Evolutionary conservation across 805 yeast species (phyloP), one percentile per base, ranked within the genome.

Genomic region (Naumovozyma baii): DNA sequence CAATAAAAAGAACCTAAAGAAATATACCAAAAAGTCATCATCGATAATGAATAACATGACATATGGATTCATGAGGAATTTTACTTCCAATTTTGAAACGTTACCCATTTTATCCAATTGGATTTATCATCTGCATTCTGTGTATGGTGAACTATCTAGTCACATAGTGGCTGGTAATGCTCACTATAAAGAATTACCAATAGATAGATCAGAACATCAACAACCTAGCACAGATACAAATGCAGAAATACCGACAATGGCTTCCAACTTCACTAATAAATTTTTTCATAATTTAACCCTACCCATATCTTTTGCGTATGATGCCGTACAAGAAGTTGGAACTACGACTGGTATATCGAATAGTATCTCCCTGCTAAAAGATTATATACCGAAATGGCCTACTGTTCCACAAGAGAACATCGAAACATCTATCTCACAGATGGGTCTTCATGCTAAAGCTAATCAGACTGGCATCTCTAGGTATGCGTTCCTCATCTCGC

Each of bases 271-370:
- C 17, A 35, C 49, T 1, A 48, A 46, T 33, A 51, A 45, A n/a
- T 16, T 60, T 13, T 35, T 55, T 18, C 60, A 57, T 38, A 60
- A 60, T 37, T 33, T 60, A 20, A 45, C 60, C 3, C 41, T 59
- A 15, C 64, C 64, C 3, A 43, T 60, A 16, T 41, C 58, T 1
- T 54, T 60, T 39, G 59, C 64, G 20, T 55, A 54, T 31, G 64
- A 60, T 40, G 55, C 62, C 2, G 50, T 59, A n/a, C 62, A 58
- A 34, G 64, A 60, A 36, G 55, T 60, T 15, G 61, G 64, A 10
- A 37, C 43, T 3, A 57, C 61, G 30, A 53, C 63, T 1, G 64
- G 64, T 2, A 50, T 60, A 3, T 48, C 61, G 3, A 48, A 42
- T 26, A 59, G 62, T 40, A 44, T 59, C 33, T 57, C 62, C 1